phyloP scores from a whole-genome alignment of 495 filamentous ascomycete genomes.

The Clohesyomyces aquaticus region DNA sequence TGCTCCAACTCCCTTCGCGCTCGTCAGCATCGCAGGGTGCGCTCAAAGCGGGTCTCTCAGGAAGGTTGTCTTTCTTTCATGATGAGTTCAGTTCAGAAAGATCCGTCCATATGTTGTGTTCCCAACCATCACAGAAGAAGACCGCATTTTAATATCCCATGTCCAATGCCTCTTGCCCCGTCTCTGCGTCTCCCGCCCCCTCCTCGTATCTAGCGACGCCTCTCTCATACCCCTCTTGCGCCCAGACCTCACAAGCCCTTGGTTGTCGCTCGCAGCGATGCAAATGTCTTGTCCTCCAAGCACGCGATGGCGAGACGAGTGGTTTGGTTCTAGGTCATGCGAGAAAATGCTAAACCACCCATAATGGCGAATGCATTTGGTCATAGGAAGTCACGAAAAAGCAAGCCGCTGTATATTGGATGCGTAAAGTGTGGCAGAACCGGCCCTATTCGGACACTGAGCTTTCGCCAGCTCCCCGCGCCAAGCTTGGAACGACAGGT shows the following conservation, averaged over 20 bases:
- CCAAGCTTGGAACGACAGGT: conserved; percentile 25
- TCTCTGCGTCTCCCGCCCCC: not conserved
- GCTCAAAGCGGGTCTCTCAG: not conserved
- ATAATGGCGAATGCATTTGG: conserved; percentile 1
- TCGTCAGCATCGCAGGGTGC: not conserved
- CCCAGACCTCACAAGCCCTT: conserved; percentile 34
- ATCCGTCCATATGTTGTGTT: no score
- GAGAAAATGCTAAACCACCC: not conserved
- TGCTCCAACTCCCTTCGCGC: not conserved
- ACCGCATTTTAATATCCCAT: not conserved
- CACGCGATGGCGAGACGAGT: conserved; percentile 13
- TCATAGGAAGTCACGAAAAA: conserved; percentile 20
- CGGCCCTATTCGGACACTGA: not conserved
- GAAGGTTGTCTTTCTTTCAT: no score
- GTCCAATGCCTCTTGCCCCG: not conserved
- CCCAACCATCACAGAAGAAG: no score
- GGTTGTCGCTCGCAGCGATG: conserved; percentile 2
- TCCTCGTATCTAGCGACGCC: conserved; percentile 12
- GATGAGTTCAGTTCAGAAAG: no score
- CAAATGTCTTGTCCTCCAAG: conserved; percentile 10
- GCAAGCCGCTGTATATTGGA: conserved; percentile 6
- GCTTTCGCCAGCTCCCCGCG: conserved; percentile 9
- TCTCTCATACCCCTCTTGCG: not conserved
- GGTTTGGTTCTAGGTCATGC: conserved; percentile 16
- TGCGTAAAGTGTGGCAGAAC: conserved; percentile 10